Evolutionary conservation across 2,329 filamentous ascomycete genomes (phyloP), one percentile per base, ranked within the genome.

Genomic region (Aureobasidium sp.): DNA sequence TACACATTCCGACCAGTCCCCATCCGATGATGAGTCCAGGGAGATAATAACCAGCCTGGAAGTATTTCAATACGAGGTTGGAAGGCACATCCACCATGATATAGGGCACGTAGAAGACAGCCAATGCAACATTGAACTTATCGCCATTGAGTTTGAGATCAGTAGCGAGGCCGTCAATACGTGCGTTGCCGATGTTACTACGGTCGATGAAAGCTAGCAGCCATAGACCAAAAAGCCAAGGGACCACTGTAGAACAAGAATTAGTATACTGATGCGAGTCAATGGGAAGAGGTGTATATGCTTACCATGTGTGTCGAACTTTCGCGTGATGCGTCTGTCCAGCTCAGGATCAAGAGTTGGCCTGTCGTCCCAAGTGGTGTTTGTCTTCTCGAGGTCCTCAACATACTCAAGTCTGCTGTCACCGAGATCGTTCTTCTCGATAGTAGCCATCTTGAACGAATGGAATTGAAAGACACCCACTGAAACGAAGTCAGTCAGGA

Each of bases 161-260:
- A 1, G 70, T 67, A 10, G 70, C 66, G 0, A 79, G 69, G 32
- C 77, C 76, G 23, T 76, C 74, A 56, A 79, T 75, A 41, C 74
- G 72, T 0, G 77, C 77, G 53, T 78, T 79, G 39, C 77, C 75
- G 47, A 75, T 72, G 61, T 75, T 75, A 61, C 67, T 69, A 27
- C 77, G 69, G 65, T 79, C 78, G 62, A 80, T 79, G 70, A 79
- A 79, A 8, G 77, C 75, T n/a, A 79, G 70, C 4, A 79, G 72
- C 75, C 76, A 79, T 15, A 80, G 70, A 10, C 71, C 69, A 51
- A 79, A 79, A 6, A 79, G 70, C 76, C 76, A 78, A 4, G 77
- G 77, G 12, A 80, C 66, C 34, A 79, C 44, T 50, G 26, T 5
- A 17, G 10, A 26, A 17, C 17, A 20, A 8, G 13, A 9, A 15